A percentile compares a stretch with the other conserved stretches of the same genome.
Conservation (phyloP, 1,284 basidiomycete species). For the Pisolithus thermaeus region DNA sequence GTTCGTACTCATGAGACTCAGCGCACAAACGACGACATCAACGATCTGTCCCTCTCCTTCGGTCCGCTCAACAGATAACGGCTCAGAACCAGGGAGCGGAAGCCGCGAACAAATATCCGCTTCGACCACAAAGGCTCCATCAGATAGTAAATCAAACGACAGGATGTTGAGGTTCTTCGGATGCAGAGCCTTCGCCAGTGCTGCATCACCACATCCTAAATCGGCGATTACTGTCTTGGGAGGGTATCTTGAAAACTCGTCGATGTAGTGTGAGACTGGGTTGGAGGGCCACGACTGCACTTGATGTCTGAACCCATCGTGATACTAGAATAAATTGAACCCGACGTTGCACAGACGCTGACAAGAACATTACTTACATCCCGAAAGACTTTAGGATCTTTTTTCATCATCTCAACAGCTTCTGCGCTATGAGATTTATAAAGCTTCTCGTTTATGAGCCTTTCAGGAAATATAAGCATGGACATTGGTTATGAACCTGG, state of each 20-base stretch:
- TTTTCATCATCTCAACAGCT: constrained; percentile 76
- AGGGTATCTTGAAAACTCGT: constrained; percentile 53
- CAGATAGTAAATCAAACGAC: constrained; percentile 78
- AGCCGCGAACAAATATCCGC: constrained; percentile 72
- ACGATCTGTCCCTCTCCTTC: constrained; percentile 67
- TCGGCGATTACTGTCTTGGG: constrained; percentile 78
- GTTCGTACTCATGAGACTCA: constrained; percentile 96
- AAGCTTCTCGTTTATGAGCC: constrained; percentile 83
- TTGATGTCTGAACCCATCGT: constrained; percentile 83
- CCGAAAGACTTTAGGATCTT: constrained; percentile 68
- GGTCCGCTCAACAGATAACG: constrained; percentile 34
- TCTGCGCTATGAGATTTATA: constrained; percentile 78
- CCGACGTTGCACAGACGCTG: constrained; percentile 6
- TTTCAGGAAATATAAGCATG: constrained; percentile 25
- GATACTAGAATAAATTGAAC: constrained; percentile 58
- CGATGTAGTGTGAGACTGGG: constrained; percentile 76
- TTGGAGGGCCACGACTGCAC: constrained; percentile 89
- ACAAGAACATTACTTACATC: constrained; percentile 48
- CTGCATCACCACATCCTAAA: constrained; percentile 93
- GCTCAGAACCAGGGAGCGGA: constrained; percentile 79
- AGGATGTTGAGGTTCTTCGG: constrained; percentile 67
- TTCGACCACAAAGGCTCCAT: constrained; percentile 68
- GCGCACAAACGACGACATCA: constrained; percentile 89
- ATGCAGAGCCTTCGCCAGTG: constrained; percentile 71
- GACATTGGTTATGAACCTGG: constrained; percentile 2